Evolutionary conservation across 345 rosid species (phyloP).

Genomic region (Eutrema yunnanense): DNA sequence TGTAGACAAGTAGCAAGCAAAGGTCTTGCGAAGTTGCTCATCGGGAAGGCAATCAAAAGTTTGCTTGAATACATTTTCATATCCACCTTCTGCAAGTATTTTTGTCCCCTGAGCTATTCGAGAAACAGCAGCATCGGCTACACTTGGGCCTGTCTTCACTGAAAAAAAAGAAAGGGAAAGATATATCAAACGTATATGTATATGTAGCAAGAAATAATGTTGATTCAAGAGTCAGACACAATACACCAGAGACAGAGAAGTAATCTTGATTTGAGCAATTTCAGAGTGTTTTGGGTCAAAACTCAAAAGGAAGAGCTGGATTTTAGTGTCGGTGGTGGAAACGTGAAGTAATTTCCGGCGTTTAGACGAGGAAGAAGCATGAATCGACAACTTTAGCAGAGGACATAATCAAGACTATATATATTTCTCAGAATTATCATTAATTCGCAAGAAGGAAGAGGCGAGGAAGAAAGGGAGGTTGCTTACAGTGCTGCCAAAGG

Average conservation of each 20-base stretch:
- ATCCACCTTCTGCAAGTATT: conserved; percentile 94
- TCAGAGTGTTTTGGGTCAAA: background rate
- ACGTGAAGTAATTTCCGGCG: background rate
- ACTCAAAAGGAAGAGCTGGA: background rate
- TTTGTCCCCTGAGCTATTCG: conserved; percentile 91
- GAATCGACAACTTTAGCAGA: background rate
- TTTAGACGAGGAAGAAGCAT: background rate
- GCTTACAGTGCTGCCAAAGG: conserved; percentile 81
- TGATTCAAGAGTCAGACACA: background rate
- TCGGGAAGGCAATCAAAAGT: conserved; percentile 73
- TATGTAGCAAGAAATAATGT: background rate
- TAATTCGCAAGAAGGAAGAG: background rate
- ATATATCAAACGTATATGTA: background rate
- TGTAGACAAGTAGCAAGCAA: conserved; percentile 88
- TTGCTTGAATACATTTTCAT: conserved; percentile 74
- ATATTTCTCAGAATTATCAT: background rate
- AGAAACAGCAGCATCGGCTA: conserved; percentile 87
- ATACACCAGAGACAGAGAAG: background rate
- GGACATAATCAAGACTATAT: background rate
- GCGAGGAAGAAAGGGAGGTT: conserved; percentile 1
- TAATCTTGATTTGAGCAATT: background rate
- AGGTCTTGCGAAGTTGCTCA: conserved; percentile 70
- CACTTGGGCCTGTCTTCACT: conserved; percentile 95
- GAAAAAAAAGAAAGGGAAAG: background rate
- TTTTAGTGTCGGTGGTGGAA: background rate